These are phyloP conservation scores for Rhizophagus prolifer DNA, from an alignment of 192 early-diverging fungal genomes.

Conservation along the genomic window DNA sequence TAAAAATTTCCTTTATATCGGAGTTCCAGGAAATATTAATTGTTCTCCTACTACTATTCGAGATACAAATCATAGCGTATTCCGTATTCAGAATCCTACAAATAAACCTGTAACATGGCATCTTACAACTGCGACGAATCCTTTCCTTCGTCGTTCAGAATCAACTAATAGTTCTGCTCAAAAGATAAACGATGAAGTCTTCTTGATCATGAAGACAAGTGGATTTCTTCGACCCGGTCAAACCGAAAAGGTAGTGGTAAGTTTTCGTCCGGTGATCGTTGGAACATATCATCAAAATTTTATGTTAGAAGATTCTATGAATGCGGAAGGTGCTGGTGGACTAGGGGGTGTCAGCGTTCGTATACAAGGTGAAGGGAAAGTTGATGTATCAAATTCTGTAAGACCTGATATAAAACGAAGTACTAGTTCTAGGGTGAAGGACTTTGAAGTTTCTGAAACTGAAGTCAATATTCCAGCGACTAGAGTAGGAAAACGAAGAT, in stretches of 20 bases:
- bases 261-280: constrained; percentile 27
- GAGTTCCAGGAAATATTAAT: constrained; percentile 18
- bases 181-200: constrained; percentile 31
- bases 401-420: background rate
- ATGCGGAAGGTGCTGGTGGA: constrained; percentile 15
- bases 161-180: constrained; percentile 5
- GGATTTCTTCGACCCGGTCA: constrained; percentile 26
- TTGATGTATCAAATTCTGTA: background rate
- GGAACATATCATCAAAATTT: constrained; percentile 28
- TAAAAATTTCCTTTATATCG: constrained; percentile 28
- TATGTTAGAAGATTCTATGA: constrained; percentile 27
- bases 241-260: constrained; percentile 20
- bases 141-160: constrained; percentile 25
- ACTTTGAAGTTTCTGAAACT: constrained; percentile 26
- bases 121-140: constrained; percentile 30
- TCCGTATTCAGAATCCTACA: constrained; percentile 29
- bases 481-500: constrained; percentile 27
- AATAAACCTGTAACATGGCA: constrained; percentile 31
- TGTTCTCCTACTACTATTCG: constrained; percentile 19
- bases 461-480: constrained; percentile 23
- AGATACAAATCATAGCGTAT: constrained; percentile 13
- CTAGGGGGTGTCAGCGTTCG: constrained; percentile 23
- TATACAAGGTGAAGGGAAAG: constrained; percentile 30
- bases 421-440: background rate
- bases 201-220: constrained; percentile 26